Percentiles rank a stretch among this genome's conserved stretches.
Evolutionary conservation across 208 protist genomes (phyloP).

Genomic region (Phytomonas sp.): DNA sequence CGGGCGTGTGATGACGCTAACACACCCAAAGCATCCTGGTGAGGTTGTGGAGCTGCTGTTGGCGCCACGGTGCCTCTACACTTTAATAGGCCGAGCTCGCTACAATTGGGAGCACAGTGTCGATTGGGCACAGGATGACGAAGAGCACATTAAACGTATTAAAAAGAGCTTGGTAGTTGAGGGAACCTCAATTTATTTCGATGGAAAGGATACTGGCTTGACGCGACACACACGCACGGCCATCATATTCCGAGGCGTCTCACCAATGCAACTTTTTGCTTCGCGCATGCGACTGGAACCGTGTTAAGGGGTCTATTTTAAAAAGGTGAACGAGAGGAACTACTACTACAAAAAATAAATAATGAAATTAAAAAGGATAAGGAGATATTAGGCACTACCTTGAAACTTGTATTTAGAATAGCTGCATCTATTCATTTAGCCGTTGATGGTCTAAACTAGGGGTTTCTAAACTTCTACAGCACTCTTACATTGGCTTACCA

Average conservation of each 20-base stretch:
- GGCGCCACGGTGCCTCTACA: constrained; percentile 65
- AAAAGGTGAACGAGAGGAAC: not conserved
- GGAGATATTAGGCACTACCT: not conserved
- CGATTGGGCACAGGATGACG: constrained; percentile 68
- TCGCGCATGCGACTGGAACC: constrained; percentile 22
- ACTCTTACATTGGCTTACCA: not conserved
- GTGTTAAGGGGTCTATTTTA: not conserved
- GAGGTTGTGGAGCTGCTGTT: constrained; percentile 70
- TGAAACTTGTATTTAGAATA: not conserved
- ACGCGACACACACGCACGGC: constrained; percentile 54
- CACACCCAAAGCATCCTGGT: constrained; percentile 48
- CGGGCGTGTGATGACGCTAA: constrained; percentile 77
- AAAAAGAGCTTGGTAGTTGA: constrained; percentile 40
- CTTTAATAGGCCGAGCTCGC: constrained; percentile 55
- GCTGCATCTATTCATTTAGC: not conserved
- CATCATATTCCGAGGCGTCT: constrained; percentile 74
- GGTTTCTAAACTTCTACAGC: not conserved
- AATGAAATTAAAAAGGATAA: constrained; percentile 5
- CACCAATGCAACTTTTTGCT: constrained; percentile 62
- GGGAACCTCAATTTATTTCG: constrained; percentile 53
- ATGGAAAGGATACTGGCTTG: constrained; percentile 43
- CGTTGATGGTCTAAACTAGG: not conserved
- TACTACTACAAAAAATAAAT: constrained; percentile 4
- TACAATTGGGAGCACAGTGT: constrained; percentile 82
- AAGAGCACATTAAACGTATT: constrained; percentile 65